A percentile compares a stretch with the other conserved stretches of the same genome.
phyloP scores from a whole-genome alignment of 345 rosid genomes.

The Diplotaxis tenuifolia region DNA sequence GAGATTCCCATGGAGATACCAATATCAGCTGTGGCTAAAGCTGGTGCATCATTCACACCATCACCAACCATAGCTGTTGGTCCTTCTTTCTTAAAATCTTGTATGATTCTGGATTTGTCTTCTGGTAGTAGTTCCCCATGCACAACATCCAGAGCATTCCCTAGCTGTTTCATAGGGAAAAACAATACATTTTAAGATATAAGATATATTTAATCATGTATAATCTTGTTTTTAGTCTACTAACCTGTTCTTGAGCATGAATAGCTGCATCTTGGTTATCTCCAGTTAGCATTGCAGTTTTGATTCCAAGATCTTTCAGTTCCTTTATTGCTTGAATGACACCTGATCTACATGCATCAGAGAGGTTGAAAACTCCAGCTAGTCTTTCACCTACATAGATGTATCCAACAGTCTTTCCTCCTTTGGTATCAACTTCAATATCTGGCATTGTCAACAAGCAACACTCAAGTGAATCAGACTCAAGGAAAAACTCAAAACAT shows the following conservation, averaged over 20 bases:
- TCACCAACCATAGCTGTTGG: conserved; percentile 86
- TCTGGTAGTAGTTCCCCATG: conserved; percentile 83
- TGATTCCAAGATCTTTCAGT: conserved; percentile 57
- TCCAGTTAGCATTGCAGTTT: conserved; percentile 82
- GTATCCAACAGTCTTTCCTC: conserved; percentile 67
- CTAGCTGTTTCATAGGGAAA: conserved; percentile 49
- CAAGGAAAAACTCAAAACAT: neutral
- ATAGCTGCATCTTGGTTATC: conserved; percentile 66
- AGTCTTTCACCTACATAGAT: conserved; percentile 46
- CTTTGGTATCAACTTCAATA: conserved; percentile 36
- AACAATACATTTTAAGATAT: neutral
- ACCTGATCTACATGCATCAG: conserved; percentile 79
- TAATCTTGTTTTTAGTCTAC: neutral
- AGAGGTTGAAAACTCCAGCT: conserved; percentile 63
- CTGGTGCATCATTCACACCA: conserved; percentile 92
- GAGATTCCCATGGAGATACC: conserved; percentile 98
- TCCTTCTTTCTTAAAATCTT: conserved; percentile 57
- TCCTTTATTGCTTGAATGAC: conserved; percentile 57
- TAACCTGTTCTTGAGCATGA: conserved; percentile 74
- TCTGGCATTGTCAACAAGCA: conserved; percentile 41
- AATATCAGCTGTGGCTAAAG: conserved; percentile 80
- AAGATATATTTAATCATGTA: neutral
- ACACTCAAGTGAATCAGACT: conserved; percentile 9
- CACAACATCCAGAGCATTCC: conserved; percentile 54
- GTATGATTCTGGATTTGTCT: conserved; percentile 60